Evolutionary conservation across 2,329 filamentous ascomycete genomes (phyloP).

Genomic region (Colletotrichum cereale): DNA sequence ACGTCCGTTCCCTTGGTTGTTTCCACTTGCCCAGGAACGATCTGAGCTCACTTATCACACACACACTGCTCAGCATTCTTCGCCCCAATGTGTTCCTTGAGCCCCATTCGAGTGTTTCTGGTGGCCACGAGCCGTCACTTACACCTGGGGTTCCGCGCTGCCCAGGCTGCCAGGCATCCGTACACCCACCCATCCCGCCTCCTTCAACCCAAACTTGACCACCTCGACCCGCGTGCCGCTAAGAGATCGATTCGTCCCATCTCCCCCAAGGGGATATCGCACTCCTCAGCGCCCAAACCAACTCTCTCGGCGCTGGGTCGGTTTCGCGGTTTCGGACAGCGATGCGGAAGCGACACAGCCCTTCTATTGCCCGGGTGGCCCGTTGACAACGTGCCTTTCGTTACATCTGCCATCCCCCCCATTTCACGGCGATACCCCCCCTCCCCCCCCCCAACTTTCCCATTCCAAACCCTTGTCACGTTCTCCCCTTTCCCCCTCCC

Average conservation of each 20-base stretch:
- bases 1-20: constrained; percentile 38
- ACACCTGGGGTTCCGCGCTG: background rate
- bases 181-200: background rate
- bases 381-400: constrained; percentile 18
- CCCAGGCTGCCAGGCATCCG: background rate
- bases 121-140: background rate
- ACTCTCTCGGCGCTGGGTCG: constrained; percentile 40
- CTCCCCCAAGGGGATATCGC: constrained; percentile 9
- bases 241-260: constrained; percentile 9
- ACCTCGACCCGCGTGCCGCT: background rate
- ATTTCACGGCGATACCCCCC: constrained; percentile 35
- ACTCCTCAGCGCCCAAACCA: constrained; percentile 33
- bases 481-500: background rate
- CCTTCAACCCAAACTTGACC: background rate
- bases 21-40: constrained; percentile 26
- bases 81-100: background rate
- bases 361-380: constrained; percentile 18
- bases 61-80: constrained; percentile 2
- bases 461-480: constrained; percentile 36
- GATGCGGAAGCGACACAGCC: constrained; percentile 33
- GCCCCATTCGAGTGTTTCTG: background rate
- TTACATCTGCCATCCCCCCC: constrained; percentile 27
- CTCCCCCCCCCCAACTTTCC: constrained; percentile 21
- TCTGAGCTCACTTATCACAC: constrained; percentile 1
- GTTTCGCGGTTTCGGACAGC: constrained; percentile 25